These are phyloP conservation scores for Ascochyta rabiei DNA, from an alignment of 2,329 filamentous ascomycete genomes.

Conservation along the genomic window DNA sequence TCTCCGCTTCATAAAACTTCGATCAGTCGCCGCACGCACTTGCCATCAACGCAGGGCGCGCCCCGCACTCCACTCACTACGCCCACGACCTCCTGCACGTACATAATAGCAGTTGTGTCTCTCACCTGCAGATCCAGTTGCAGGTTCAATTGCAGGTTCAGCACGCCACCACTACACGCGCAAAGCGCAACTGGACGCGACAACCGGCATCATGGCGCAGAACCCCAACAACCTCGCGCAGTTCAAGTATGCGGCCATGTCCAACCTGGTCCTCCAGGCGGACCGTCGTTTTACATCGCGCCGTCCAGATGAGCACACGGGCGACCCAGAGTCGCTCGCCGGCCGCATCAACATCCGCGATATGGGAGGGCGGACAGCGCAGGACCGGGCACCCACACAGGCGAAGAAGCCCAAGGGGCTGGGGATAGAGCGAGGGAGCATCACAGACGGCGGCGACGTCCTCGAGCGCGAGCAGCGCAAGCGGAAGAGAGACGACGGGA, in stretches of 20 bases:
- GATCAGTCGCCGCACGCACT: conserved; percentile 22
- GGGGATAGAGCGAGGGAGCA: conserved; percentile 75
- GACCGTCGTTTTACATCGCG: conserved; percentile 94
- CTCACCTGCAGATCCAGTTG: conserved; percentile 12
- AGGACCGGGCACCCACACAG: conserved; percentile 79
- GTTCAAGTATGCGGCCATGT: conserved; percentile 99
- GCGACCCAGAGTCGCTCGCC: conserved; percentile 95
- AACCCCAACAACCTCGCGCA: conserved; percentile 76
- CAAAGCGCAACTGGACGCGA: conserved; percentile 27
- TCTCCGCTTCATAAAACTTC: conserved; percentile 16
- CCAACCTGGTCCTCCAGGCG: conserved; percentile 99
- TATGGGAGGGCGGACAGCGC: conserved; percentile 86
- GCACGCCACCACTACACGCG: conserved; percentile 14
- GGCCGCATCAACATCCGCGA: conserved; percentile 91
- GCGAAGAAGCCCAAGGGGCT: conserved; percentile 71
- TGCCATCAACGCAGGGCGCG: conserved; percentile 30
- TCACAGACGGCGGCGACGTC: conserved; percentile 83
- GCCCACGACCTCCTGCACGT: conserved; percentile 15
- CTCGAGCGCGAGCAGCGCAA: conserved; percentile 84
- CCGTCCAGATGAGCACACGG: conserved; percentile 91
- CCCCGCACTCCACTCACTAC: conserved; percentile 27
- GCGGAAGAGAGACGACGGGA: conserved; percentile 74
- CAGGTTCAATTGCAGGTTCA: too few species aligned
- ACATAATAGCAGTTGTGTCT: conserved; percentile 10
- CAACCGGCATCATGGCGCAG: conserved; percentile 33